These are phyloP conservation scores for Leptographium wingfieldii DNA, from an alignment of 2,329 filamentous ascomycete genomes.

Conservation along the genomic window DNA sequence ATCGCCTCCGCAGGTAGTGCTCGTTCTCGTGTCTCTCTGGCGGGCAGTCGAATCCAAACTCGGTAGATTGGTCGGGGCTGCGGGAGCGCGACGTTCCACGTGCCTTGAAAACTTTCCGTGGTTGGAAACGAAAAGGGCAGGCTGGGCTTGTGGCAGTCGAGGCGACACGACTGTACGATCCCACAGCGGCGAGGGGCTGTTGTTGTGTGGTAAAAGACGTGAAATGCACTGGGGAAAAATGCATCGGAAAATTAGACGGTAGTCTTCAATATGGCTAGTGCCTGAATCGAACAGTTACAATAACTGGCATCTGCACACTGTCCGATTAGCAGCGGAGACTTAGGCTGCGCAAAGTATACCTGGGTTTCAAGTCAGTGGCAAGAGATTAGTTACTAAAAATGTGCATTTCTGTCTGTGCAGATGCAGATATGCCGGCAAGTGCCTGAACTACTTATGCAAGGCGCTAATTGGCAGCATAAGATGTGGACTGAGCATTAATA, in stretches of 20 bases:
- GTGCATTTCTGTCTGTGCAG: no score
- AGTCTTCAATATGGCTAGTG: background rate
- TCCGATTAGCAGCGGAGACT: background rate
- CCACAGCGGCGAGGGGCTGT: background rate
- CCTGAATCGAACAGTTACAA: background rate
- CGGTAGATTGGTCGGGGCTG: background rate
- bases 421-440: no score
- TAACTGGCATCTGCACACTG: background rate
- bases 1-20: no score
- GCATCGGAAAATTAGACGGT: background rate
- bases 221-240: background rate
- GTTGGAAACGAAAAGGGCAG: background rate
- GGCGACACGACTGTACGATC: background rate
- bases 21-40: background rate
- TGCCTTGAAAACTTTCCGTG: background rate
- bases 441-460: no score
- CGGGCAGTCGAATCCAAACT: background rate
- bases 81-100: background rate
- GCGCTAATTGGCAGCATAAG: no score
- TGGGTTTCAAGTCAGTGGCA: background rate
- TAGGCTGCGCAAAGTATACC: background rate
- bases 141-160: background rate
- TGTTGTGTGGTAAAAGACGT: background rate
- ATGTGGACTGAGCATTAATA: no score
- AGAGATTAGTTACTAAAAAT: background rate